Evolutionary conservation across 441 rosid genomes (phyloP), one percentile per base, ranked within the genome.

Genomic region (Croton setiger): DNA sequence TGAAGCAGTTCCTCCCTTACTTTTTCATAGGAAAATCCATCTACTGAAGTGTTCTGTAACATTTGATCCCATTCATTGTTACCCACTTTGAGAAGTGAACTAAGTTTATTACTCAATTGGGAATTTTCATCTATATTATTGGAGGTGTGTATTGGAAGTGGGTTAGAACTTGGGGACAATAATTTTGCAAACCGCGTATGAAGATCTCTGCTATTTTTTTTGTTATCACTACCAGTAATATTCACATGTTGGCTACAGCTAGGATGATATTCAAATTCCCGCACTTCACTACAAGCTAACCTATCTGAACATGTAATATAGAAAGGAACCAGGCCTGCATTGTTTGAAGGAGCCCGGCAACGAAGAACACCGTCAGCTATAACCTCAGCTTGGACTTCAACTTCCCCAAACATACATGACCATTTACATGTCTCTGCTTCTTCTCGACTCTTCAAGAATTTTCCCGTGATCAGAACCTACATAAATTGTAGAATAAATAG

Each of bases 351-450:
- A 78, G 87, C 78, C 73, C 71, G 80, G 78, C 97, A 94, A 62
- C 83, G 75, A 68, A 94, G 91, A 72, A 88, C 85, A 71, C 98
- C 96, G 82, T 84, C 87, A 53, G 92, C 90, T 67, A 92, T 74
- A 67, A 88, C 78, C 64, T 92, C 87, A 31, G 96, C 97, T 47
- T 86, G 94, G 81, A 92, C 98, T 86, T 94, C 98, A 66, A 90
- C 83, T 83, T 94, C 96, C 37, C 98, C 98, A 82, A 94, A 92
- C 97, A 94, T 94, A 79, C 97, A 92, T 48, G 94, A 92, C 97
- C 96, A 92, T 53, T 82, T 79, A 62, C 74, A 76, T 7, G 62
- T 77, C 78, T 78, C 79, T 54, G 75, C 82, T 71, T 84, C 93
- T 75, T 86, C 81, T 70, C 45, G 79, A 72, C 75, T 75, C 76